Conservation (phyloP, 371 early-diverging fungal genomes). For the Mucor plumbeus region DNA sequence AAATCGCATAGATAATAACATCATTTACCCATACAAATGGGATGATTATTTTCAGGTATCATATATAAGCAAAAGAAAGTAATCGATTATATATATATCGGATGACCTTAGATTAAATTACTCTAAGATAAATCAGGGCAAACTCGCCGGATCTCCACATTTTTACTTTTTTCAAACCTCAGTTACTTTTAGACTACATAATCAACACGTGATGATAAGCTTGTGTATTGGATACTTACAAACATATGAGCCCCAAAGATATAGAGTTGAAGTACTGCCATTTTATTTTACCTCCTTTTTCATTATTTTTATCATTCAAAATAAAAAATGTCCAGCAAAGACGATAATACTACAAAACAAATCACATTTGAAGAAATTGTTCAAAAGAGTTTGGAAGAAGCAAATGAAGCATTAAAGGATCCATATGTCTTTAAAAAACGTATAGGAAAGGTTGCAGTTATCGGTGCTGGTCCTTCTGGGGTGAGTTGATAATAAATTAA, state of each 20-base stretch:
- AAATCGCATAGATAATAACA: background rate
- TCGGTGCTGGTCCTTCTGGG: slow-evolving; percentile 32
- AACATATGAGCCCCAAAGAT: background rate
- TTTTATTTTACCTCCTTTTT: background rate
- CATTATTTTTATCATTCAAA: background rate
- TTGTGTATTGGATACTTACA: background rate
- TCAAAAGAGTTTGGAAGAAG: slow-evolving; percentile 7
- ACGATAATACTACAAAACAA: background rate
- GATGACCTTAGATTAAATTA: background rate
- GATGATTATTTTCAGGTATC: background rate
- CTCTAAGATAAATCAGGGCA: background rate
- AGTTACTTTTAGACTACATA: no score
- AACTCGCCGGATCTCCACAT: background rate
- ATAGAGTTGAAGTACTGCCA: background rate
- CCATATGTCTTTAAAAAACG: slow-evolving; percentile 28
- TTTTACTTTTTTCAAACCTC: no score
- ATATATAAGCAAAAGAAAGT: no score
- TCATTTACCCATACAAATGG: background rate
- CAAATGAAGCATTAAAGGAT: slow-evolving; percentile 23
- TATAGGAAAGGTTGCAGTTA: slow-evolving; percentile 31
- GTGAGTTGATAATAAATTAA: slow-evolving; percentile 7
- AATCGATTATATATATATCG: background rate
- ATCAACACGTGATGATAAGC: background rate
- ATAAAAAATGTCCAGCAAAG: background rate
- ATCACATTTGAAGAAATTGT: slow-evolving; percentile 21